phyloP scores from a whole-genome alignment of 441 rosid genomes.

The Aquilaria agallochum region DNA sequence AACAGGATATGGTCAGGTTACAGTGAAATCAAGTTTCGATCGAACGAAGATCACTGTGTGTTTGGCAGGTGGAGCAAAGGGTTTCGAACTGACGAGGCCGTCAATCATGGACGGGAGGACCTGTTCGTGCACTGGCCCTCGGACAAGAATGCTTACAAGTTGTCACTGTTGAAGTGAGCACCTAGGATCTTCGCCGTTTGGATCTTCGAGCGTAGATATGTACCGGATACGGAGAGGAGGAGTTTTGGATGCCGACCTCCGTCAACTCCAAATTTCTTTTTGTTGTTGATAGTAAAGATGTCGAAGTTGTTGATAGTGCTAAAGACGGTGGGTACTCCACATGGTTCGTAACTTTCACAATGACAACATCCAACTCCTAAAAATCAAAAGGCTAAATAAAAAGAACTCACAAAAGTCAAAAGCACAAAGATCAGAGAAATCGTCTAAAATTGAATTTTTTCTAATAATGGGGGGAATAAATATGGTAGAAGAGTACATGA shows the following conservation, averaged over 20 bases:
- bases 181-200: slow-evolving; percentile 63
- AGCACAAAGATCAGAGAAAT: too few species aligned
- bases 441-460: too few species aligned
- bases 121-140: slow-evolving; percentile 64
- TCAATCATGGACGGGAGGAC: slow-evolving; percentile 63
- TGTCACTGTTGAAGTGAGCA: slow-evolving; percentile 46
- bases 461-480: too few species aligned
- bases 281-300: too few species aligned
- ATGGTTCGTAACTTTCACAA: too few species aligned
- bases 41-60: slow-evolving; percentile 74
- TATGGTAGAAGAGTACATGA: too few species aligned
- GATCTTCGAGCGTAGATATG: slow-evolving; percentile 42
- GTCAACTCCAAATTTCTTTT: slow-evolving; percentile 27
- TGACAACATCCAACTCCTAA: too few species aligned
- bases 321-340: too few species aligned
- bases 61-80: slow-evolving; percentile 87
- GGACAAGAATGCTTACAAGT: slow-evolving; percentile 56
- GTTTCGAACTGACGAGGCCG: slow-evolving; percentile 80
- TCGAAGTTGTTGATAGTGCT: too few species aligned
- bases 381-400: too few species aligned
- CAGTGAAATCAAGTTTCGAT: not conserved
- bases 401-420: too few species aligned
- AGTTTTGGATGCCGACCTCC: slow-evolving; percentile 67
- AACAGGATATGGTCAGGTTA: not conserved
- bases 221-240: slow-evolving; percentile 40